Conservation (phyloP, 2,329 filamentous ascomycete species). For the Epichloe scottii region DNA sequence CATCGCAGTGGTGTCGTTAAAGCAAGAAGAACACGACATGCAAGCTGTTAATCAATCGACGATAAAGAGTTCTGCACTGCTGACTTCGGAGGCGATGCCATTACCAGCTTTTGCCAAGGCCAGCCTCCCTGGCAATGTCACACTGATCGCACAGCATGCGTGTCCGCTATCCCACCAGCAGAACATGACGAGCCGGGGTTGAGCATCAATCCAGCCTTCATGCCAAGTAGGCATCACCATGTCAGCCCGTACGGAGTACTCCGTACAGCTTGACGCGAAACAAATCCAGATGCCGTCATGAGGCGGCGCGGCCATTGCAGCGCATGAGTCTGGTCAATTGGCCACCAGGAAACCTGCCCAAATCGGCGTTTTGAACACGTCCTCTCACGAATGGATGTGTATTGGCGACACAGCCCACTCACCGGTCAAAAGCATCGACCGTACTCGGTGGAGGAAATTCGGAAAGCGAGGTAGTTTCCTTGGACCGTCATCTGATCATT, state of each 20-base stretch:
- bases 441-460: not conserved
- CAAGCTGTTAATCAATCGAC: too few relatives aligned
- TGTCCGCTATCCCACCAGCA: too few relatives aligned
- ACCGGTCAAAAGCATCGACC: not conserved
- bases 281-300: not conserved
- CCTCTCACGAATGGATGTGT: not conserved
- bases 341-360: not conserved
- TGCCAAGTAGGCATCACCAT: not conserved
- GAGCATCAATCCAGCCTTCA: too few relatives aligned
- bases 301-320: not conserved
- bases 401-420: slow-evolving; percentile 1
- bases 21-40: too few relatives aligned
- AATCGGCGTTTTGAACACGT: not conserved
- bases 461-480: not conserved
- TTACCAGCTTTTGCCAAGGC: too few relatives aligned
- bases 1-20: too few relatives aligned
- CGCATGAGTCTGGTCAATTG: not conserved
- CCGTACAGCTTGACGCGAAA: not conserved
- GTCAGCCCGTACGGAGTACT: too few relatives aligned
- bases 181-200: too few relatives aligned
- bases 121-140: too few relatives aligned
- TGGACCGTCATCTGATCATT: not conserved
- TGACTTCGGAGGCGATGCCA: too few relatives aligned
- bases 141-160: too few relatives aligned
- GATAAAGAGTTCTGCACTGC: too few relatives aligned